Evolutionary conservation across 306 rosid species (phyloP), one percentile per base, ranked within the genome.

Genomic region (Senna siamea): DNA sequence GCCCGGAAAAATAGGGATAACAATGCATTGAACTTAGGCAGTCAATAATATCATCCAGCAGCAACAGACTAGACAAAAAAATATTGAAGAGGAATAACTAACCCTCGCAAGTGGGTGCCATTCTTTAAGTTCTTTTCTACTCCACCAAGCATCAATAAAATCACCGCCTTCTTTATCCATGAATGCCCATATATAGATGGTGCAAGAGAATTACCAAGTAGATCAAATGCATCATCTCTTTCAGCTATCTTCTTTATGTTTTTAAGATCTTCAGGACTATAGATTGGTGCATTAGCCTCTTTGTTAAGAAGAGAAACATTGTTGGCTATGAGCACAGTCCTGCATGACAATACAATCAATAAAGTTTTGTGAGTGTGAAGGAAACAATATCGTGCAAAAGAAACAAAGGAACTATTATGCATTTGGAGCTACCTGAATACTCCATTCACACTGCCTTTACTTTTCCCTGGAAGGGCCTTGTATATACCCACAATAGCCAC

Each of bases 61-160:
- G 52, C 18, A 82, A 70, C 50, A 72, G 52, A 22, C 9, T 18
- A 20, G 50, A 19, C 9, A 40, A 50, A 30, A 50, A 51, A 54
- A 58, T 65, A 79, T 10, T 50, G 63, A 68, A 50, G 60, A 52
- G 56, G 64, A 30, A 72, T 44, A 70, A 85, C 96, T 86, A 78
- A 94, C 99, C 97, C 99, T 81, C 99, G 81, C 71, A 94, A 84
- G 81, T 94, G 99, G 66, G 99, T 94, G 34, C 99, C 99, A 75
- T 94, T 94, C 84, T 88, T 89, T 66, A 94, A 78, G 92, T 92
- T 94, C 93, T 94, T 94, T 84, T 94, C 99, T 8, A 94, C 94
- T 60, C 99, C 99, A 74, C 96, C 64, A 76, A 94, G 99, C 99
- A 94, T 91, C 81, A 94, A 71, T 38, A 94, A 83, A 74, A 94